These are phyloP conservation scores for Vanrija sp. DNA, from an alignment of 1,284 basidiomycete species.

Conservation along the genomic window DNA sequence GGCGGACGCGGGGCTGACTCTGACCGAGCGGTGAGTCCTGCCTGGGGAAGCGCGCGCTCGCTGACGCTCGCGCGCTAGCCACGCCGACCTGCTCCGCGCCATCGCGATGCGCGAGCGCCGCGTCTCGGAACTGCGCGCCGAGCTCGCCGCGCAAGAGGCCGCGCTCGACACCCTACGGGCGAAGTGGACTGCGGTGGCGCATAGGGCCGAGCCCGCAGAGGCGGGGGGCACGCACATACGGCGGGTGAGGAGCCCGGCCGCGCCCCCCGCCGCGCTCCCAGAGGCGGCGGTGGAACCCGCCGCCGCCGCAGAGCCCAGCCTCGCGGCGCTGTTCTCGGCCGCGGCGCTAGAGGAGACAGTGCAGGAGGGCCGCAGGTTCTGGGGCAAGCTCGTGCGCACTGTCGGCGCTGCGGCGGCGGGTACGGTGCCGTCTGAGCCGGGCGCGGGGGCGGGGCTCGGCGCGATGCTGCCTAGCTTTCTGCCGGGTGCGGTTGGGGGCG, in stretches of 20 bases:
- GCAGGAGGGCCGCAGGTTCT: constrained; percentile 35
- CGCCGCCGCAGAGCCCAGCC: not conserved
- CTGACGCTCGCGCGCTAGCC: constrained; percentile 23
- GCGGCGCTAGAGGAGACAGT: constrained; percentile 14
- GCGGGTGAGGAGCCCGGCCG: too few species aligned
- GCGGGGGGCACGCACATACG: too few species aligned
- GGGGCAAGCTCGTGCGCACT: constrained; percentile 38
- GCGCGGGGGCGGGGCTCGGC: too few species aligned
- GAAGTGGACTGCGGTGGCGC: constrained; percentile 34
- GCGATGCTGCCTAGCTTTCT: too few species aligned
- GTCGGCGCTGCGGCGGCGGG: constrained; percentile 41
- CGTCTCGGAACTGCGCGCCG: constrained; percentile 39
- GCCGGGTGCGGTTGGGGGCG: too few species aligned
- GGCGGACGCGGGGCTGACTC: not conserved
- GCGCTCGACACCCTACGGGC: constrained; percentile 33
- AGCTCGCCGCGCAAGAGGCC: constrained; percentile 34
- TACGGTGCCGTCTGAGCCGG: constrained; percentile 26
- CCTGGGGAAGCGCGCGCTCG: not conserved
- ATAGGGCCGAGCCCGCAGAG: constrained; percentile 1
- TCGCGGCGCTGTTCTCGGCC: not conserved
- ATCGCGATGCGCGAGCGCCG: constrained; percentile 41
- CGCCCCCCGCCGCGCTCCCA: too few species aligned
- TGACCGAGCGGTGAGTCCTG: not conserved
- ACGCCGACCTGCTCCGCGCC: constrained; percentile 35
- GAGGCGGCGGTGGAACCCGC: not conserved